These are phyloP conservation scores for Mycena galopus DNA, from an alignment of 768 basidiomycete species.

Conservation along the genomic window DNA sequence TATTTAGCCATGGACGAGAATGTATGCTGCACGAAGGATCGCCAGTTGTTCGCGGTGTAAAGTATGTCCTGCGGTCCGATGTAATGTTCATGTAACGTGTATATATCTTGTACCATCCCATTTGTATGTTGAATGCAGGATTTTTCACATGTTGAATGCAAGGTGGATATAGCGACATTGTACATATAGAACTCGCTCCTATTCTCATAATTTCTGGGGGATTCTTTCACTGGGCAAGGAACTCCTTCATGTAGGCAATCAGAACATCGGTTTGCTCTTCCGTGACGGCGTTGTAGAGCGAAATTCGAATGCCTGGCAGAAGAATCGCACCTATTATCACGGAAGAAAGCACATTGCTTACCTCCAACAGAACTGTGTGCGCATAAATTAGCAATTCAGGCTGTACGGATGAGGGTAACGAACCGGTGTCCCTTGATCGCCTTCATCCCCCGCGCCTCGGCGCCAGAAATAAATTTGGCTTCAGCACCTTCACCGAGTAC, in stretches of 20 bases:
- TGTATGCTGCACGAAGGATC: constrained; percentile 83
- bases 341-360: constrained; percentile 2
- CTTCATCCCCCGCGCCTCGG: constrained; percentile 83
- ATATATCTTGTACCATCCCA: background rate
- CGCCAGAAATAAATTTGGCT: constrained; percentile 83
- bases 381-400: constrained; percentile 3
- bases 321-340: background rate
- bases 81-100: constrained; percentile 68
- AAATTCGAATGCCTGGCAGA: constrained; percentile 77
- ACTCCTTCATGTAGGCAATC: constrained; percentile 71
- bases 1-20: constrained; percentile 73
- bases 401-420: constrained; percentile 46
- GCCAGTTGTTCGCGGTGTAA: constrained; percentile 68
- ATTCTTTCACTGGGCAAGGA: constrained; percentile 46
- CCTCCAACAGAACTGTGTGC: constrained; percentile 36
- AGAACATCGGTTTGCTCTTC: constrained; percentile 77
- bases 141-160: background rate
- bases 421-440: constrained; percentile 94
- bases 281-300: constrained; percentile 90
- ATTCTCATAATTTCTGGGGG: background rate
- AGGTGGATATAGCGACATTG: background rate
- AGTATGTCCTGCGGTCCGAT: constrained; percentile 82
- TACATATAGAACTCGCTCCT: constrained; percentile 1
- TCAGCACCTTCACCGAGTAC: constrained; percentile 80
- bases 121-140: background rate